Conservation (phyloP, 352 stramenopile species). For the Thraustochytrium striatum region DNA sequence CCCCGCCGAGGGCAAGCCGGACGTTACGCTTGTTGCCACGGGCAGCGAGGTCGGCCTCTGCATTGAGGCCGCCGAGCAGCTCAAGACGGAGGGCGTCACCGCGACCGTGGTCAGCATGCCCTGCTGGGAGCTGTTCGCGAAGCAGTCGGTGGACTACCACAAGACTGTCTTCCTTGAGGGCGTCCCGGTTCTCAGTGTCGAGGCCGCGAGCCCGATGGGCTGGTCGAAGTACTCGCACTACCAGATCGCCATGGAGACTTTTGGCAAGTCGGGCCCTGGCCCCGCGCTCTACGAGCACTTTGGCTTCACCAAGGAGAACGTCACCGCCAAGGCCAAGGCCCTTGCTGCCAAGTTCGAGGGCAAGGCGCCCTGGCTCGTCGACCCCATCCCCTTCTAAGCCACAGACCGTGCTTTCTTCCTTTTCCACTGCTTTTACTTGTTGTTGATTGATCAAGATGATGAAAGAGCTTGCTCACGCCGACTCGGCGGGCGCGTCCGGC, state of each 20-base stretch:
- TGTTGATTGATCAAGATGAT: too few relatives aligned
- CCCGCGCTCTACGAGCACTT: conserved; percentile 85
- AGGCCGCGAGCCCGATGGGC: conserved; percentile 85
- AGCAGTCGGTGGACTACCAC: conserved; percentile 92
- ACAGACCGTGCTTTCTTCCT: too few relatives aligned
- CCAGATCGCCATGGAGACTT: conserved; percentile 72
- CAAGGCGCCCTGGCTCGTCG: background rate
- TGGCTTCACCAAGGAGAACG: conserved; percentile 89
- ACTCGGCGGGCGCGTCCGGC: conserved; percentile 63
- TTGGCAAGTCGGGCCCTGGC: conserved; percentile 77
- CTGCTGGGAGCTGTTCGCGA: conserved; percentile 95
- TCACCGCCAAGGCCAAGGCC: conserved; percentile 81
- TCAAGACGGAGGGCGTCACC: conserved; percentile 64
- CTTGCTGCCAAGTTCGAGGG: conserved; percentile 63
- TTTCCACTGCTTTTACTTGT: too few relatives aligned
- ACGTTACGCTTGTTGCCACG: conserved; percentile 75
- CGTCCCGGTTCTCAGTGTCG: conserved; percentile 89
- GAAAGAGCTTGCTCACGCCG: too few relatives aligned
- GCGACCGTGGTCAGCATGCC: conserved; percentile 94
- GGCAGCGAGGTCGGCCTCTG: conserved; percentile 92
- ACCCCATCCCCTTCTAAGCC: too few relatives aligned
- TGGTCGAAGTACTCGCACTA: conserved; percentile 84
- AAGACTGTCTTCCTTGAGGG: conserved; percentile 85
- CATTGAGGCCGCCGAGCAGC: conserved; percentile 85
- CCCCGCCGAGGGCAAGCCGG: conserved; percentile 56